Base-by-base conservation (phyloP, 1,284 basidiomycete species). In the Sporisorium iseilematis-ciliati region DNA sequence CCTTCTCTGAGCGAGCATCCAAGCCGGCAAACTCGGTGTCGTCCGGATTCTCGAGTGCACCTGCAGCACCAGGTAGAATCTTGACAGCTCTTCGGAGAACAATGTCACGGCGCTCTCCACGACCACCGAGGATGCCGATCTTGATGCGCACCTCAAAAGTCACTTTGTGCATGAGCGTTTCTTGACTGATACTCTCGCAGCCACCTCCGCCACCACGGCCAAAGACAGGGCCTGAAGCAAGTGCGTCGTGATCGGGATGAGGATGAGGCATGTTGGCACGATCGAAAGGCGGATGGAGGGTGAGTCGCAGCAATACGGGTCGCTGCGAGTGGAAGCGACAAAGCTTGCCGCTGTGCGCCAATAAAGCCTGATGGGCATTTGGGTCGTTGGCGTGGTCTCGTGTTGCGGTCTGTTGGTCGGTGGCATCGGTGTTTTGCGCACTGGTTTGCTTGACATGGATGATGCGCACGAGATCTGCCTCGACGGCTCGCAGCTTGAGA, bases 141-240 rank as follows among this genome's bases (percentile, higher is more conserved):
- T 79, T 78, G 42, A 84, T 70, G 18, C 73, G 60, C 21, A 85
- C 77, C 20, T 78, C 71, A 43, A 85, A 85, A 45, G 59, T 70
- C 42, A 85, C 78, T n/a, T 67, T 70, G 60, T 84, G 83, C 57
- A 84, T 65, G 5, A 78, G 50, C 0, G 83, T 85, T 53, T 82
- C 78, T 51, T 85, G 83, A 25, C 71, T 79, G 60, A 85, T 78
- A 41, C 80, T 80, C 61, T 83, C 81, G 63, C 83, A 85, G 11
- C 78, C 73, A 12, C 80, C 78, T 14, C 80, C 81, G 16, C 80
- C 83, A 16, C 77, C 81, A 1, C 76, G 56, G 1, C 68, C 75
- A 20, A 71, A 76, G 25, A 81, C 70, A 14, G 79, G 75, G 1
- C 78, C 80, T 0, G 73, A 72, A 14, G 63, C 66, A 4, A 79